These are phyloP conservation scores for Backusella sp. DNA, from an alignment of 192 early-diverging fungal genomes.

Conservation along the genomic window DNA sequence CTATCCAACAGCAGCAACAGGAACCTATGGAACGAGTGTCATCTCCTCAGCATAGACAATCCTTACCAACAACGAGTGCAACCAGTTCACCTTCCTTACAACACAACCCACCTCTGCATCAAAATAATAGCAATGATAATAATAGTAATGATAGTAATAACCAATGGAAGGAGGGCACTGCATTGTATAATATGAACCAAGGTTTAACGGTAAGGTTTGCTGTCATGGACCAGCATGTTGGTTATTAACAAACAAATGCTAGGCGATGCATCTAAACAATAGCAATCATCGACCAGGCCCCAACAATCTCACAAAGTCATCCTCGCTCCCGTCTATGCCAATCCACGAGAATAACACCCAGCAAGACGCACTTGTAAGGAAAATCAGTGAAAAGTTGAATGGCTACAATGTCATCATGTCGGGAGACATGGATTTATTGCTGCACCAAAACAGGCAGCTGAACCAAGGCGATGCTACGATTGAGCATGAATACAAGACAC, in stretches of 20 bases:
- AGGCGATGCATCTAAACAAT: neutral
- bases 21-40: slow-evolving; percentile 4
- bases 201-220: slow-evolving; percentile 10
- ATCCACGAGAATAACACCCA: neutral
- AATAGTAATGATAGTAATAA: neutral
- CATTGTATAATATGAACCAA: slow-evolving; percentile 11
- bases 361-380: slow-evolving; percentile 61
- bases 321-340: slow-evolving; percentile 2
- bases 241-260: neutral
- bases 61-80: slow-evolving; percentile 12
- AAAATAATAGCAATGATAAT: too few relatives aligned
- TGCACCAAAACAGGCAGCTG: slow-evolving; percentile 65
- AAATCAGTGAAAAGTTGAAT: slow-evolving; percentile 53
- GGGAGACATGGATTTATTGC: slow-evolving; percentile 61
- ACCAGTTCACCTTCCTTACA: neutral
- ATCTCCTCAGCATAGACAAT: slow-evolving; percentile 8
- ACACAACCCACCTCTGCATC: neutral
- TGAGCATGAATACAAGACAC: slow-evolving; percentile 53
- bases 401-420: slow-evolving; percentile 57
- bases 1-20: slow-evolving; percentile 20
- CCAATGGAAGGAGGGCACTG: slow-evolving; percentile 7
- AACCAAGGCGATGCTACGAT: slow-evolving; percentile 68
- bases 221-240: too few relatives aligned
- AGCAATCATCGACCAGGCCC: too few relatives aligned
- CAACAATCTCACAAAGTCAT: neutral